Base-by-base conservation (phyloP, 2,329 filamentous ascomycete species). In the Colletotrichum sansevieriae region DNA sequence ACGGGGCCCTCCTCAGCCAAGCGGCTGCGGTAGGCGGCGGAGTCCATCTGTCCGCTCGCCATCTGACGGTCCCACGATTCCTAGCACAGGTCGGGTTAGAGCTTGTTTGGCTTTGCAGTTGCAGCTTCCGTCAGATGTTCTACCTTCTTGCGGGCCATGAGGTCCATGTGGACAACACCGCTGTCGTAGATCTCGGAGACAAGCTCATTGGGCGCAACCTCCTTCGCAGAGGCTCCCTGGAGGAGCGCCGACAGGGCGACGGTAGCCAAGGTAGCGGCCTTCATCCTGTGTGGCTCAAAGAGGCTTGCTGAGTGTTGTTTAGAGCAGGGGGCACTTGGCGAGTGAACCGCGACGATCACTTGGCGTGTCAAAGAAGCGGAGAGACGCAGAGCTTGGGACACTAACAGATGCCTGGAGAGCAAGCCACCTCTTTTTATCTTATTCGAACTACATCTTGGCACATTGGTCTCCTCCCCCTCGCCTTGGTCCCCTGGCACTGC, bases 61-160 rank as follows among this genome's bases (percentile, higher is more conserved):
- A 58, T 68, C 35, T 70, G 68, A 13, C 68, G 68, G 12, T 70
- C 64, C 68, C 68, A 70, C 35, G 68, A 68, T 15, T 65, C 68
- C 68, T 70, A 4, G 2, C 6, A 9, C 6, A 29, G 18, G 18
- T 1, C 11, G n/a, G 18, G 33, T 55, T 4, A 55, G 51, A 25
- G 1, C 12, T 13, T 35, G 33, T 20, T 20, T 1, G 15, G 13
- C 9, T 33, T 52, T n/a, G 3, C 18, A 6, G 15, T 5, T 43
- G 2, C 1, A 18, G 55, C 20, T 3, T 3, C 22, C 25, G 37
- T 44, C 39, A 65, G n/a, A 25, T 13, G 20, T 22, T 65, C 9
- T 47, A 61, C 71, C 65, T 71, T 73, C 61, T 73, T 73, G 39
- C 63, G 62, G 60, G 61, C 49, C 72, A 73, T 73, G 52, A 73